Evolutionary conservation across 1,139 yeast genomes (phyloP).

Genomic region (Suhomyces ambrosiae): DNA sequence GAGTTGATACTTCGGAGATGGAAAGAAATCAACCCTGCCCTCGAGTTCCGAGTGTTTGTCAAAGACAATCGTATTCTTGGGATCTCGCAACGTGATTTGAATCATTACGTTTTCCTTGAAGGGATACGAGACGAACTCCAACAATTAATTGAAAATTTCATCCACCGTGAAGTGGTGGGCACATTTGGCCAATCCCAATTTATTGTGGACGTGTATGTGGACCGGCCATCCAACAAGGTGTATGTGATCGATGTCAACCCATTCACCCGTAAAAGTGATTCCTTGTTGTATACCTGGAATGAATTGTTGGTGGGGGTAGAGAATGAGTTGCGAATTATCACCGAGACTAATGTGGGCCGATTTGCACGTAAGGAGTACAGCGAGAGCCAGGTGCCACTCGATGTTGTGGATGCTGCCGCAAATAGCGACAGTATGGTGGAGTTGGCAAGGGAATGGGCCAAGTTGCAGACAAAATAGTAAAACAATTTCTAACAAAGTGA

Average conservation of each 20-base stretch:
- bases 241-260: conserved; percentile 85
- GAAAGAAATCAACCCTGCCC: conserved; percentile 80
- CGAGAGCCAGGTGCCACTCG: conserved; percentile 89
- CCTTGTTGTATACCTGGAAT: conserved; percentile 81
- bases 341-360: conserved; percentile 66
- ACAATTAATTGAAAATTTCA: conserved; percentile 55
- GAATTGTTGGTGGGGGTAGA: conserved; percentile 49
- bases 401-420: conserved; percentile 79
- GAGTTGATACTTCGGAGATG: conserved; percentile 82
- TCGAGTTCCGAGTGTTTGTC: conserved; percentile 87
- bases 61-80: conserved; percentile 64
- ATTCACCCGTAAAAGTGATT: conserved; percentile 73
- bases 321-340: conserved; percentile 64
- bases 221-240: conserved; percentile 67
- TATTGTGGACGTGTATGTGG: conserved; percentile 80
- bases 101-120: conserved; percentile 71
- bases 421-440: conserved; percentile 67
- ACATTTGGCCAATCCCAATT: conserved; percentile 43
- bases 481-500: not conserved
- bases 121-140: conserved; percentile 48
- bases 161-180: conserved; percentile 45
- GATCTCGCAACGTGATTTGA: conserved; percentile 81
- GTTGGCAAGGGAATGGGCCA: conserved; percentile 59
- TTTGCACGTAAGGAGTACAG: conserved; percentile 82
- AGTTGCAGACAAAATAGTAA: conserved; percentile 6